Evolutionary conservation across 1,284 basidiomycete species (phyloP), one percentile per base, ranked within the genome.

Genomic region (Moesziomyces aphidis): DNA sequence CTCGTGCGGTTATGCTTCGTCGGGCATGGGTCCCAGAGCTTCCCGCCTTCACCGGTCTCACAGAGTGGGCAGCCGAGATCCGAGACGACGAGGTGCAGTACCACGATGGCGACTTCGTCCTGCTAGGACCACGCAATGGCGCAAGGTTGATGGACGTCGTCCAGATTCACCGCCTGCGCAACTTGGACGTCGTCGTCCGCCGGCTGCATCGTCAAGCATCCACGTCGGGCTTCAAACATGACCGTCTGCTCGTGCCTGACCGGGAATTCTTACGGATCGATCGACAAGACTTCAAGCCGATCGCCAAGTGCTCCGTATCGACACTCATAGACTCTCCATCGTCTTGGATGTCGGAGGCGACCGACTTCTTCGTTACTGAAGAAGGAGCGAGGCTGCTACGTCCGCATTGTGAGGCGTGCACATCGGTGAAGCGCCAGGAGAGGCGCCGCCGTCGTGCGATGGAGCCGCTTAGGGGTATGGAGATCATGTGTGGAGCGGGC

Each of bases 101-200:
- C n/a, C 71, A 74, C 59, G 66, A 69, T 28, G 71, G 71, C 44
- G 71, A 74, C 34, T 74, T 69, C 15, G 52, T 74, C 11, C 26
- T 53, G 22, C 46, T 73, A 0, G 15, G 51, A 1, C 50, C 58
- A 5, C n/a, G 31, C 17, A 39, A 59, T 21, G 11, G 22, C 8
- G 47, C 36, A 2, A n/a, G 47, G 1, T 36, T 68, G 21, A 55
- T 64, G 26, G 56, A 60, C 4, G 39, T 73, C 7, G 47, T 54
- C 0, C 71, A 73, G n/a, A 42, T 73, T 0, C 56, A 72, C 22
- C 63, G 56, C 0, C 26, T 54, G 7, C 60, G 57, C 3, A 53
- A 60, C 5, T 39, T 34, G 1, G 5, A 34, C 24, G 53, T 72
- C 1, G 4, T 24, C 0, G 43, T 72, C 0, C 60, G 69, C 2